Evolutionary conservation across 148 eudicot genomes (phyloP), one percentile per base, ranked within the genome.

Genomic region (Amaranthus hypochondriacus): DNA sequence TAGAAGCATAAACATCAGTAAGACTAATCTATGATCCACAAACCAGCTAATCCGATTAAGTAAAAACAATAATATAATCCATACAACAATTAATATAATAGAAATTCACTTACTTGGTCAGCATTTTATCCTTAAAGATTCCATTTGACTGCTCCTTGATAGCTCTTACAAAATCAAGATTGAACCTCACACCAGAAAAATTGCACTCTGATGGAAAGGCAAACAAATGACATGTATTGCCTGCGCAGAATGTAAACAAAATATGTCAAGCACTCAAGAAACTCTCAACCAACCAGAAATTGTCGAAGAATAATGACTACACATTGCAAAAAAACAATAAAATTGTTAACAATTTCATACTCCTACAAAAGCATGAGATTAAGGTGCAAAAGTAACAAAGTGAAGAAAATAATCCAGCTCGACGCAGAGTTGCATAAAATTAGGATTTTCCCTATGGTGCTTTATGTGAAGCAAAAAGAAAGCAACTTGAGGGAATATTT

Each of bases 141-240:
- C 72, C 84, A 12, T 72, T 79, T 47, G 88, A 64, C 70, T 77
- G 86, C 79, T 90, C 87, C 80, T 92, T 92, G 56, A 95, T 72
- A 69, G 81, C 73, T 50, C 79, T 87, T 75, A 89, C 88, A 76
- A 95, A 81, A 63, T 92, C 87, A 70, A 87, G 97, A 83, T 86
- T 83, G 81, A 88, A 89, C 83, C 77, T 88, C 72, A 79, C 74
- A 55, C 98, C 98, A 49, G 98, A 95, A 81, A 95, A 95, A 77
- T 92, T 95, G 91, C 98, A 92, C 80, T 95, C 98, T 14, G 98
- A 92, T 12, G 98, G 96, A 66, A 95, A 95, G 77, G 98, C 98
- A 90, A 95, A 95, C 82, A 95, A 87, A 78, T 95, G 88, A 82
- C 52, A 85, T 9, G 75, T 68, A 76, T 68, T 69, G 59, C 90